Evolutionary conservation across 495 filamentous ascomycete genomes (phyloP).

Genomic region (Xylaria palmicola): DNA sequence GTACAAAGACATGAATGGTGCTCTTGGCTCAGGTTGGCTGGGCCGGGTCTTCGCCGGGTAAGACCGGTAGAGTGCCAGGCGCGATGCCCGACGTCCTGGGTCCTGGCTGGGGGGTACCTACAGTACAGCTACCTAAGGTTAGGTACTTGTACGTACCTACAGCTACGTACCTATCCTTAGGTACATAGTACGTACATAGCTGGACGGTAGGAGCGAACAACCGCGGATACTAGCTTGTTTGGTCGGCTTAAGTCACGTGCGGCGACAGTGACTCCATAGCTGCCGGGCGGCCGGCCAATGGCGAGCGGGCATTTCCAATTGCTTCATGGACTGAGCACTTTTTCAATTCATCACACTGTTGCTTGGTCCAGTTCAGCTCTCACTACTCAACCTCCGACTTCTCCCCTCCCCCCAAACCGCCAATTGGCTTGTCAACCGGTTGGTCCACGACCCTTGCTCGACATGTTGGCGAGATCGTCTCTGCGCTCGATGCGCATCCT

Average conservation of each 20-base stretch:
- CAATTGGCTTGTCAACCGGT: slow-evolving; percentile 36
- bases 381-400: slow-evolving; percentile 25
- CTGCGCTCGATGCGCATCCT: slow-evolving; percentile 77
- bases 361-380: slow-evolving; percentile 25
- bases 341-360: slow-evolving; percentile 27
- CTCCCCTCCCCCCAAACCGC: slow-evolving; percentile 29
- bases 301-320: slow-evolving; percentile 32
- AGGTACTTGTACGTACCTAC: no score
- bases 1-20: no score
- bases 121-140: not conserved
- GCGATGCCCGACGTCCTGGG: not conserved
- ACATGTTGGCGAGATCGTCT: slow-evolving; percentile 84
- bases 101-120: not conserved
- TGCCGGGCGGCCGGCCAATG: slow-evolving; percentile 21
- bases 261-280: not conserved
- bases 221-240: not conserved
- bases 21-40: no score
- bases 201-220: not conserved
- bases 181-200: no score
- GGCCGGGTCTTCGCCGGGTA: no score
- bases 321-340: slow-evolving; percentile 38
- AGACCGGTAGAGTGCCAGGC: not conserved
- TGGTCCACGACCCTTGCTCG: slow-evolving; percentile 42
- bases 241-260: slow-evolving; percentile 9
- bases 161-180: no score